These are phyloP conservation scores for Crithidia acanthocephali DNA, from an alignment of 208 protist genomes.

Conservation along the genomic window DNA sequence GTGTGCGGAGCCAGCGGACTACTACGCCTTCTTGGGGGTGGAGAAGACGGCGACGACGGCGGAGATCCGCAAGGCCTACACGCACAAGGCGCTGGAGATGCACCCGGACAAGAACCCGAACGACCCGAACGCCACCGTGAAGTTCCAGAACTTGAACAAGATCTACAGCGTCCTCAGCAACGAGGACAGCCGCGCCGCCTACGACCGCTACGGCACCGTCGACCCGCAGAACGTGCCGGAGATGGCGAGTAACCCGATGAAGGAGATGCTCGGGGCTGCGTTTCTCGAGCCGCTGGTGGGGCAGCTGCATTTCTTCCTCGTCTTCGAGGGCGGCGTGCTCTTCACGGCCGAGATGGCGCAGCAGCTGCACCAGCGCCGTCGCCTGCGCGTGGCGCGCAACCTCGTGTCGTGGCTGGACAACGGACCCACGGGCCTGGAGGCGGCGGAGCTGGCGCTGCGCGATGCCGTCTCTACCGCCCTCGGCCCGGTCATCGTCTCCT, in stretches of 20 bases:
- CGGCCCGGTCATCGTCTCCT: conserved; percentile 43
- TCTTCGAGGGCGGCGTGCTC: conserved; percentile 33
- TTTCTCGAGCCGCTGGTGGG: conserved; percentile 64
- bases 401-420: conserved; percentile 45
- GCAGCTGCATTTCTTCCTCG: conserved; percentile 35
- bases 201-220: conserved; percentile 54
- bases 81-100: conserved; percentile 52
- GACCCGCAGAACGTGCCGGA: conserved; percentile 22
- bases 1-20: conserved; percentile 25
- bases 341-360: conserved; percentile 29
- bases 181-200: conserved; percentile 41
- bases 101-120: conserved; percentile 80
- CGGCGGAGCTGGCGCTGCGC: conserved; percentile 21
- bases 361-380: conserved; percentile 42
- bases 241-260: conserved; percentile 35
- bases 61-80: conserved; percentile 71
- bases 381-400: conserved; percentile 54
- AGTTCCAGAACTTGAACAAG: conserved; percentile 65
- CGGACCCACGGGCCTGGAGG: conserved; percentile 22
- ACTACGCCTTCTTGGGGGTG: conserved; percentile 64
- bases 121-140: conserved; percentile 42
- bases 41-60: conserved; percentile 37
- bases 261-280: conserved; percentile 43
- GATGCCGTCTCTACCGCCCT: conserved; percentile 58
- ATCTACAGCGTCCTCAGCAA: conserved; percentile 78